Percentiles rank a stretch among this genome's conserved stretches.
Conservation (phyloP, 371 early-diverging fungal species). For the Mucor velutinosus region DNA sequence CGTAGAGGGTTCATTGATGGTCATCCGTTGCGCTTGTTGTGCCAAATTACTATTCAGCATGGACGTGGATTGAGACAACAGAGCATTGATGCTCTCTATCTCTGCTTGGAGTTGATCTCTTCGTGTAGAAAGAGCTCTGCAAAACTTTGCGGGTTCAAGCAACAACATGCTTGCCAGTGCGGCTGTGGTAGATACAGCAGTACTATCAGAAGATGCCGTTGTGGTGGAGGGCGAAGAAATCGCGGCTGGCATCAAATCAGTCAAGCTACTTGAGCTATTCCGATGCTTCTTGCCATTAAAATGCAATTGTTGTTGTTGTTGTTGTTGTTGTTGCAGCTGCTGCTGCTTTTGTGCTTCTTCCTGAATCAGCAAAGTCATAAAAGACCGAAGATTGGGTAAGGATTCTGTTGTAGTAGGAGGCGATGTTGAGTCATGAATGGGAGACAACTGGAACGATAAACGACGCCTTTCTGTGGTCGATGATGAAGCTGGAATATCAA, state of each 20-base stretch:
- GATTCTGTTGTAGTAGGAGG: conserved; percentile 1
- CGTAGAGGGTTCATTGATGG: background rate
- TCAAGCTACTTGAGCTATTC: background rate
- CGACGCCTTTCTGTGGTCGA: background rate
- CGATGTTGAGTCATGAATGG: background rate
- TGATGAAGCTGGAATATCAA: background rate
- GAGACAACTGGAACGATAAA: conserved; percentile 13
- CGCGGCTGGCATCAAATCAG: background rate
- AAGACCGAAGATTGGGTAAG: conserved; percentile 20
- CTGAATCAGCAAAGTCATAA: conserved; percentile 5
- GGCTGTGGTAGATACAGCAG: background rate
- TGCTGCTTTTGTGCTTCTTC: background rate
- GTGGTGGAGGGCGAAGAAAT: background rate
- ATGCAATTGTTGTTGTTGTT: background rate
- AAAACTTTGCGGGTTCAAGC: conserved; percentile 17
- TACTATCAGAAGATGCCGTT: background rate
- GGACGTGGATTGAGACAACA: conserved; percentile 16
- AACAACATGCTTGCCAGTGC: conserved; percentile 21
- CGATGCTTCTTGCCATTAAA: background rate
- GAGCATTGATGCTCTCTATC: conserved; percentile 19
- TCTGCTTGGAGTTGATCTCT: conserved; percentile 24
- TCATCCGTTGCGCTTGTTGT: background rate
- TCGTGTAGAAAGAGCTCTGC: conserved; percentile 8
- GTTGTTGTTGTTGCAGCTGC: background rate
- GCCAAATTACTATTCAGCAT: background rate